phyloP scores from a whole-genome alignment of 1,284 basidiomycete genomes.

The Sanguinoderma infundibulare region DNA sequence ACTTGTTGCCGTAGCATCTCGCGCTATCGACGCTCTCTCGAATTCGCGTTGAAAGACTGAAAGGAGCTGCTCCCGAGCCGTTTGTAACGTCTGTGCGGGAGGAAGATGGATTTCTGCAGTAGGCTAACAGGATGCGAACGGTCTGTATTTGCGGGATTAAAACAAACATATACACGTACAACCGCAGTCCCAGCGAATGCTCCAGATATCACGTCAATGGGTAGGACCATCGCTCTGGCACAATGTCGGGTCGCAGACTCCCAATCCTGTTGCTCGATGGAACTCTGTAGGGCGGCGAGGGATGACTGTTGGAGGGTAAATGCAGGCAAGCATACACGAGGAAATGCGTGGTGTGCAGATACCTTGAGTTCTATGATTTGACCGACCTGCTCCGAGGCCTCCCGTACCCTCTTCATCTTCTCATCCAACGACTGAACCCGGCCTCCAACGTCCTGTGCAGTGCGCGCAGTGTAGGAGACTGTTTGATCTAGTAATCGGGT shows the following conservation, averaged over 20 bases:
- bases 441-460: slow-evolving; percentile 89
- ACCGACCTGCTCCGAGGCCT: slow-evolving; percentile 83
- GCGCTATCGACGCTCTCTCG: slow-evolving; percentile 73
- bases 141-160: no score
- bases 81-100: slow-evolving; percentile 82
- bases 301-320: slow-evolving; percentile 61
- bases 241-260: slow-evolving; percentile 93
- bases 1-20: slow-evolving; percentile 88
- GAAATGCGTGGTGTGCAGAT: slow-evolving; percentile 19
- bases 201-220: slow-evolving; percentile 78
- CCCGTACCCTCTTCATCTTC: slow-evolving; percentile 87
- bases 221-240: slow-evolving; percentile 86
- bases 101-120: slow-evolving; percentile 87
- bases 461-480: slow-evolving; percentile 75
- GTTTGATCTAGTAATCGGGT: slow-evolving; percentile 60
- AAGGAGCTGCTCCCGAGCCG: slow-evolving; percentile 78
- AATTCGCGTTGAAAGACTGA: slow-evolving; percentile 83
- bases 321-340: slow-evolving; percentile 1
- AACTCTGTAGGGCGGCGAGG: slow-evolving; percentile 71
- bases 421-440: slow-evolving; percentile 88
- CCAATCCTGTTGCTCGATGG: slow-evolving; percentile 92
- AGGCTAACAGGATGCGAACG: slow-evolving; percentile 58
- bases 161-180: slow-evolving; percentile 51
- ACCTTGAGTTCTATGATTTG: slow-evolving; percentile 93
- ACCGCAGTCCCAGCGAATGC: slow-evolving; percentile 89